Base-by-base conservation (phyloP, 345 rosid genomes). In the Boechera divaricarpa region DNA sequence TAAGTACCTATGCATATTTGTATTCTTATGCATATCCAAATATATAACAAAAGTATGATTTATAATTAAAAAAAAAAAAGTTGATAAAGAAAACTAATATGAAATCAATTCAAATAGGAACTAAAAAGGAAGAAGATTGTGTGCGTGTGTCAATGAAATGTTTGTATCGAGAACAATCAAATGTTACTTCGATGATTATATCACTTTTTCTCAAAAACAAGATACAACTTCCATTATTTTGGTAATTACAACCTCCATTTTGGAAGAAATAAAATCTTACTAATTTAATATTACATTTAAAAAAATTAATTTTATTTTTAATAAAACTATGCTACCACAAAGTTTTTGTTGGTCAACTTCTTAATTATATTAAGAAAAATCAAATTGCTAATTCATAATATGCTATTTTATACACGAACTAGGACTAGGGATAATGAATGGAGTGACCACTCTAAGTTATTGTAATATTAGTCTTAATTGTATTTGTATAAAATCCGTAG, bases 141-240 rank as follows among this genome's bases (percentile, higher is more conserved):
- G 39, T 58, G n/a, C 15, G 33, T 55, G 6, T 38, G 24, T 61
- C 10, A 59, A 59, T 6, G 31, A 38, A 59, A n/a, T 38, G 31
- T 38, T 61, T 61, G 31, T 21, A 13, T 60, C 16, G 29, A 59
- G 29, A 35, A 59, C 29, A 59, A 60, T 16, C 66, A 39, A 38
- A 39, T 10, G 48, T 41, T 10, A 38, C 10, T 21, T 61, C 1
- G 10, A 36, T n/a, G 45, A 13, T 44, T 16, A 44, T 16, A 44
- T 44, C 48, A 44, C 15, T 4, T 4, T 44, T 10, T 39, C 44
- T 41, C 5, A 36, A 41, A 39, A 41, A 41, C 44, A 41, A 41
- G 44, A 11, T 41, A 41, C 4, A 41, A 10, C 12, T 41, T 41
- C 39, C 39, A 7, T 0, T 28, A 2, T 28, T 36, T 36, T 52